Conservation (phyloP, 805 yeast species). For the Jamesozyma lodderae region DNA sequence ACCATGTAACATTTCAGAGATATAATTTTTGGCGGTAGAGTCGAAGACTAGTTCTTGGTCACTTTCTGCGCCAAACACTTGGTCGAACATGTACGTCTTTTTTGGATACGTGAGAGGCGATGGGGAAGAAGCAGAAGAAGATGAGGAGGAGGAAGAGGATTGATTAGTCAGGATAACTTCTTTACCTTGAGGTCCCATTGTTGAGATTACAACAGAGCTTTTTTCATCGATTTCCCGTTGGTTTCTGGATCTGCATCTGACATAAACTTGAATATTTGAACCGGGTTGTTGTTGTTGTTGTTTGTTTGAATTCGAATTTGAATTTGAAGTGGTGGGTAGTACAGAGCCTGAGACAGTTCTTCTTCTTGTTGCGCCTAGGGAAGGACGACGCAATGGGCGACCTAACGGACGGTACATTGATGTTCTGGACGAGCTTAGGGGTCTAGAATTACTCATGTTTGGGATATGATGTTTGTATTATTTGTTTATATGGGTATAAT, state of each 20-base stretch:
- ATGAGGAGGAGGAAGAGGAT: too few species aligned
- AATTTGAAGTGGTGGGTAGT: too few species aligned
- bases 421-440: too few species aligned
- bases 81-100: slow-evolving; percentile 62
- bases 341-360: too few species aligned
- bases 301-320: too few species aligned
- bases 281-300: neutral
- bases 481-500: too few species aligned
- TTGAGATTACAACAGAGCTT: slow-evolving; percentile 47
- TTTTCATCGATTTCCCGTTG: slow-evolving; percentile 46
- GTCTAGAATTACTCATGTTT: too few species aligned
- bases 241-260: slow-evolving; percentile 48
- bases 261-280: slow-evolving; percentile 44
- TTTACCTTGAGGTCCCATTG: slow-evolving; percentile 37
- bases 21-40: slow-evolving; percentile 47
- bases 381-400: too few species aligned
- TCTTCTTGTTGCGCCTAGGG: too few species aligned
- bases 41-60: slow-evolving; percentile 62
- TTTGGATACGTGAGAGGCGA: slow-evolving; percentile 16
- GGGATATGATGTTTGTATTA: too few species aligned
- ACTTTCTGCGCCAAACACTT: slow-evolving; percentile 72
- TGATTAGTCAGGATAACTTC: slow-evolving; percentile 37
- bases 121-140: too few species aligned
- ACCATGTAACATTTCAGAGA: slow-evolving; percentile 59
- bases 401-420: too few species aligned